Evolutionary conservation across 306 rosid species (phyloP), one percentile per base, ranked within the genome.

Genomic region (Inga laurina): DNA sequence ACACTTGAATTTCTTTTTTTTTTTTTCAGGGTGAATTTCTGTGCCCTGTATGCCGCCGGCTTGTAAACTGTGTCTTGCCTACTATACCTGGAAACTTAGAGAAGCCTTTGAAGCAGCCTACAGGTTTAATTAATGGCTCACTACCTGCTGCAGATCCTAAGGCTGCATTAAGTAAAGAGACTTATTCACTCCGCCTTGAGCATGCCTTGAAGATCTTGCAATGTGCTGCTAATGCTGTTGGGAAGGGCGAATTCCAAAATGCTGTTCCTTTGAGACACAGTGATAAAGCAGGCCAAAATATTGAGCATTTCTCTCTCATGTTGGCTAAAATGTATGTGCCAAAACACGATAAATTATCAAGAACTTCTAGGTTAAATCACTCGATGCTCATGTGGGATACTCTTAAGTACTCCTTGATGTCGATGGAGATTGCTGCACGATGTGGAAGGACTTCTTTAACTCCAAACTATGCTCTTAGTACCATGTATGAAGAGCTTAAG

Each of bases 41-140:
- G 71, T 97, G 99, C 85, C 99, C 99, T 34, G 97, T 94, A 72
- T 97, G 99, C 68, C 97, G 99, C 34, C 90, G 97, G 76, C 98
- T 97, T 89, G 98, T 89, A 77, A 97, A 97, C 90, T 91, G 97
- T 83, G 92, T 91, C 81, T 77, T 97, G 85, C 98, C 99, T 21
- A 88, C 92, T 51, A 78, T 83, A 81, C 89, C 92, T 79, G 96
- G 88, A 68, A 90, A 89, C 56, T 81, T 81, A 70, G 85, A 83
- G 79, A 89, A 84, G 76, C 87, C 89, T 85, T 69, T 80, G 75
- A 88, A 83, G 87, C 90, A 85, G 78, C 69, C 90, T 35, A 71
- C 66, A 46, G 77, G 86, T 79, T 81, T 82, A 74, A 77, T 77
- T 72, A 49, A 83, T 80, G 85, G 86, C 84, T 87, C 86, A 68